Conservation (phyloP, 1,139 yeast genomes). For the Hyphopichia khmerensis region DNA sequence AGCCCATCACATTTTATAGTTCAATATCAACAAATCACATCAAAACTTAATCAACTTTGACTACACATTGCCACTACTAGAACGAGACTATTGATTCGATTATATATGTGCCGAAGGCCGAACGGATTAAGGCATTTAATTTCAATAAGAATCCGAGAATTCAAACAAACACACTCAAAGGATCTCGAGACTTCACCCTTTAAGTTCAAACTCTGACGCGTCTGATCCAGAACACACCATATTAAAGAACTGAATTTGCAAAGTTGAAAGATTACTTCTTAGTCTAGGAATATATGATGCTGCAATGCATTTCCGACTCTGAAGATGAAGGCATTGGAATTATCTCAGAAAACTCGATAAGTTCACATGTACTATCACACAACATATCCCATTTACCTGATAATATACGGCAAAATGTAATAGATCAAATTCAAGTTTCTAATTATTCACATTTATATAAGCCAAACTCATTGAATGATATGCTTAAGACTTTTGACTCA, state of each 20-base stretch:
- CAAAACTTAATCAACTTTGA: too few relatives aligned
- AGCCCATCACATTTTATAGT: too few relatives aligned
- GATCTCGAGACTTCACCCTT: too few relatives aligned
- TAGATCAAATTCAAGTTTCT: background rate
- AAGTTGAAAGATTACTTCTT: too few relatives aligned
- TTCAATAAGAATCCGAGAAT: too few relatives aligned
- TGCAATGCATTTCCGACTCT: conserved; percentile 5
- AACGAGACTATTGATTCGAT: too few relatives aligned
- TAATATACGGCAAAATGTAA: background rate
- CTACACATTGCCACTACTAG: too few relatives aligned
- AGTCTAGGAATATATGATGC: background rate
- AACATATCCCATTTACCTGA: conserved; percentile 2
- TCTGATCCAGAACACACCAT: background rate
- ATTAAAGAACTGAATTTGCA: background rate
- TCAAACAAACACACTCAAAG: too few relatives aligned
- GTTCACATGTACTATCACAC: background rate
- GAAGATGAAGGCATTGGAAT: conserved; percentile 2
- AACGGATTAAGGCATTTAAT: too few relatives aligned
- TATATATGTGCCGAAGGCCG: too few relatives aligned
- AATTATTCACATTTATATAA: conserved; percentile 1
- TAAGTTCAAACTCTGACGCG: background rate
- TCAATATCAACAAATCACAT: too few relatives aligned
- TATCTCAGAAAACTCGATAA: background rate
- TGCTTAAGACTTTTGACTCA: background rate
- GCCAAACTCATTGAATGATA: background rate